phyloP scores from a whole-genome alignment of 1,284 basidiomycete species.

The Leccinum pallidistipes region DNA sequence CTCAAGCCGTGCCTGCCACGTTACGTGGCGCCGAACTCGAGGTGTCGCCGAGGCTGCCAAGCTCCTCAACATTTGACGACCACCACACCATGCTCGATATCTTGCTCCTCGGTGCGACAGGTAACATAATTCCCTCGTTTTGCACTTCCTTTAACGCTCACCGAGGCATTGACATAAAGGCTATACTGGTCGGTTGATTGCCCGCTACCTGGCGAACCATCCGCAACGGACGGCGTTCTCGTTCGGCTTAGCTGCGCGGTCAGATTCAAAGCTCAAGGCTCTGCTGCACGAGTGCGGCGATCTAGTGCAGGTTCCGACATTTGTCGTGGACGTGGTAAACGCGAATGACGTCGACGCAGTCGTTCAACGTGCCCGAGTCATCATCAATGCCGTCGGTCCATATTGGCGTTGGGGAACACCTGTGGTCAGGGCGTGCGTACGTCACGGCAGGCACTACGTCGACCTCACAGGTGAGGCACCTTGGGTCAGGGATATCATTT shows the following conservation, averaged over 20 bases:
- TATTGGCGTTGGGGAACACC: slow-evolving; percentile 64
- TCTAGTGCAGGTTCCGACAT: slow-evolving; percentile 40
- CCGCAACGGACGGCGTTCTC: slow-evolving; percentile 59
- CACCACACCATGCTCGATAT: slow-evolving; percentile 46
- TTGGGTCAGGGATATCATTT: slow-evolving; percentile 54
- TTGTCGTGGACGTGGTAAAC: slow-evolving; percentile 55
- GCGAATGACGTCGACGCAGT: slow-evolving; percentile 47
- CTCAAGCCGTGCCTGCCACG: slow-evolving; percentile 9
- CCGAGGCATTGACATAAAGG: slow-evolving; percentile 34
- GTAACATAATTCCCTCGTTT: slow-evolving; percentile 25
- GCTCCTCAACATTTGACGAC: slow-evolving; percentile 13
- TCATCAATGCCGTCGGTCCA: slow-evolving; percentile 69
- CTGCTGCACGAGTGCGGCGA: slow-evolving; percentile 45
- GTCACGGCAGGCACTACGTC: slow-evolving; percentile 59
- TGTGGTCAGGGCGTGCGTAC: slow-evolving; percentile 52
- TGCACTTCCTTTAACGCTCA: slow-evolving; percentile 5
- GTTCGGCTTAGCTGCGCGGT: slow-evolving; percentile 61
- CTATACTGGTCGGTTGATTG: slow-evolving; percentile 65
- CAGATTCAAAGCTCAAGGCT: slow-evolving; percentile 50
- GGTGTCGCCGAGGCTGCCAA: slow-evolving; percentile 3
- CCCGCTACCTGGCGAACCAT: slow-evolving; percentile 59
- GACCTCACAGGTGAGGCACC: slow-evolving; percentile 60
- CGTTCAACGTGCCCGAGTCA: slow-evolving; percentile 56
- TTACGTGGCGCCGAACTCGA: not conserved
- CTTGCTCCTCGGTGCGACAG: slow-evolving; percentile 64